These are phyloP conservation scores for Alternaria panax DNA, from an alignment of 2,329 filamentous ascomycete genomes.

Conservation along the genomic window DNA sequence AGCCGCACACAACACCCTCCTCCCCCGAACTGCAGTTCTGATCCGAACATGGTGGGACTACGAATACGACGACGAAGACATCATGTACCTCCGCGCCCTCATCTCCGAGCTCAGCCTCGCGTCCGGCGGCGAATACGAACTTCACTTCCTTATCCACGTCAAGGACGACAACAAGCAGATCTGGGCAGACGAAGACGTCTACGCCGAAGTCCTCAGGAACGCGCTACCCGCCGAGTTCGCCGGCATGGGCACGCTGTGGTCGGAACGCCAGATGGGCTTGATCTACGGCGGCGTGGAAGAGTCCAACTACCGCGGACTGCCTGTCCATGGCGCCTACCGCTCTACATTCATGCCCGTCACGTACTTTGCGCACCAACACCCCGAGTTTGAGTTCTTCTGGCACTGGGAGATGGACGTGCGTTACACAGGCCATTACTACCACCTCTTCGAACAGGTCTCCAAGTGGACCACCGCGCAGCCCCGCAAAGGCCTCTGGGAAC, in stretches of 20 bases:
- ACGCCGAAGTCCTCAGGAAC: slow-evolving; percentile 68
- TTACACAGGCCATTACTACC: slow-evolving; percentile 88
- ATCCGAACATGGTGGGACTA: slow-evolving; percentile 85
- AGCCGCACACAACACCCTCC: slow-evolving; percentile 43
- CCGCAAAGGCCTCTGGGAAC: slow-evolving; percentile 78
- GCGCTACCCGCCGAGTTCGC: slow-evolving; percentile 58
- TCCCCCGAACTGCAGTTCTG: slow-evolving; percentile 76
- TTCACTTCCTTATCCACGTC: slow-evolving; percentile 86
- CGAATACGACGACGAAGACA: slow-evolving; percentile 78
- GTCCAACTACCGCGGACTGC: slow-evolving; percentile 63
- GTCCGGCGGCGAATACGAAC: slow-evolving; percentile 80
- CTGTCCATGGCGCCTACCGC: slow-evolving; percentile 72
- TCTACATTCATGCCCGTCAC: slow-evolving; percentile 94
- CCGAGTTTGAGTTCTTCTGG: slow-evolving; percentile 91
- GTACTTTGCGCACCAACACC: slow-evolving; percentile 86
- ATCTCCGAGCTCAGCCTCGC: slow-evolving; percentile 78
- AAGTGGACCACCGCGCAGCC: slow-evolving; percentile 73
- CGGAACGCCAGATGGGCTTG: slow-evolving; percentile 62
- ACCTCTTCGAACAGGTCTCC: slow-evolving; percentile 73
- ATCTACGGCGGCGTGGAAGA: slow-evolving; percentile 61
- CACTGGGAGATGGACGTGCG: slow-evolving; percentile 95
- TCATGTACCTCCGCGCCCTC: slow-evolving; percentile 81
- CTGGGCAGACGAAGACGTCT: slow-evolving; percentile 79
- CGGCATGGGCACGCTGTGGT: slow-evolving; percentile 62
- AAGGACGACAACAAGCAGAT: slow-evolving; percentile 80